These are phyloP conservation scores for Galerina sulciceps DNA, from an alignment of 768 basidiomycete species.

Conservation along the genomic window DNA sequence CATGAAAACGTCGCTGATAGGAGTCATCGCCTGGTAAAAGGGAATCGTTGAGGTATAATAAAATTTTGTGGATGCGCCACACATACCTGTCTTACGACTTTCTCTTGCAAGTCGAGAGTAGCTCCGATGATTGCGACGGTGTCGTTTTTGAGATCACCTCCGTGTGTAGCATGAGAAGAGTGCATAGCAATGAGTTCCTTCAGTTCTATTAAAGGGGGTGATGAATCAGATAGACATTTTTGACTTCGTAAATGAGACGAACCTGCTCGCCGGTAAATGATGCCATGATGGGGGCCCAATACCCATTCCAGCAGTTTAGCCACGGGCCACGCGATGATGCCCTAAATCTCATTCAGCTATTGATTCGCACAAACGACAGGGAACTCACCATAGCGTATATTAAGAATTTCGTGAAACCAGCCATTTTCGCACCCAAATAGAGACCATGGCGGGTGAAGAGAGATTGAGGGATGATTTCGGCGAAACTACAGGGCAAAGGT, in stretches of 20 bases:
- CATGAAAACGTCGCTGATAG: slow-evolving; percentile 84
- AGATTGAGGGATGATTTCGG: slow-evolving; percentile 92
- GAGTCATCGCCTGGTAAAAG: slow-evolving; percentile 71
- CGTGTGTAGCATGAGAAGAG: slow-evolving; percentile 68
- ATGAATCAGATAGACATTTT: background rate
- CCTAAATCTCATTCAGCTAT: slow-evolving; percentile 41
- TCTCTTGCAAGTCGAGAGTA: slow-evolving; percentile 87
- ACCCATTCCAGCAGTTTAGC: slow-evolving; percentile 80
- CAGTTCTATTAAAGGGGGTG: slow-evolving; percentile 53
- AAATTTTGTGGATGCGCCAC: background rate
- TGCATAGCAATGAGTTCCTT: slow-evolving; percentile 94
- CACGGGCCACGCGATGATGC: slow-evolving; percentile 81
- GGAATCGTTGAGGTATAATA: background rate
- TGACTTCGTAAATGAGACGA: slow-evolving; percentile 2
- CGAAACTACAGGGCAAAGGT: slow-evolving; percentile 55
- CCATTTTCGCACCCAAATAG: slow-evolving; percentile 88
- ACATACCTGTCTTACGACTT: slow-evolving; percentile 70
- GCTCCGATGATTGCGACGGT: slow-evolving; percentile 91
- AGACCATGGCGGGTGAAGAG: slow-evolving; percentile 92
- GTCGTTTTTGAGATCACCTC: slow-evolving; percentile 85
- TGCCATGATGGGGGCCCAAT: slow-evolving; percentile 86
- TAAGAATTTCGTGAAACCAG: slow-evolving; percentile 63
- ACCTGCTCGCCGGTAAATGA: slow-evolving; percentile 84
- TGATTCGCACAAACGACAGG: background rate
- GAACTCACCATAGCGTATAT: slow-evolving; percentile 68